These are phyloP conservation scores for Fusarium anguioides DNA, from an alignment of 2,329 filamentous ascomycete species.

Conservation along the genomic window DNA sequence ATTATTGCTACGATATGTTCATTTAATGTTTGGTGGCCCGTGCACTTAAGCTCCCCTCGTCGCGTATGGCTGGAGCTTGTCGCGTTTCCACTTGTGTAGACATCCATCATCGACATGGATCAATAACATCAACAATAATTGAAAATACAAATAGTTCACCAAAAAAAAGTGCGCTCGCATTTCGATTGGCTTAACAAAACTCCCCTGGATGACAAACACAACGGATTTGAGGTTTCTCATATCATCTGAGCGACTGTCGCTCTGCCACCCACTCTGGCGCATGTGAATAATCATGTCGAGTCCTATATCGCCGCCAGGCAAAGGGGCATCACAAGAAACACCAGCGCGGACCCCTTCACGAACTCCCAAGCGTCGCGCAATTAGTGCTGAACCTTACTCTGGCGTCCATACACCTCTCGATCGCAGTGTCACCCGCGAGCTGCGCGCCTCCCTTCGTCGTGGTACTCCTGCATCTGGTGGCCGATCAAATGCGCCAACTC, in stretches of 20 bases:
- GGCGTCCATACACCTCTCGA: constrained; percentile 58
- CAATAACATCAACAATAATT: constrained; percentile 26
- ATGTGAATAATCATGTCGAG: constrained; percentile 37
- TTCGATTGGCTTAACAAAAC: background rate
- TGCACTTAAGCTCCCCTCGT: constrained; percentile 18
- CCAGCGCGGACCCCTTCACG: constrained; percentile 36
- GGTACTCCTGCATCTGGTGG: constrained; percentile 60
- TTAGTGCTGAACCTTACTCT: constrained; percentile 53
- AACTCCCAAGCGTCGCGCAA: constrained; percentile 47
- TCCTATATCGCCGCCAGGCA: constrained; percentile 22
- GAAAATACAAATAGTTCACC: background rate
- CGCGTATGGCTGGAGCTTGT: constrained; percentile 25
- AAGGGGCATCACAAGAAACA: constrained; percentile 24
- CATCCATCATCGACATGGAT: constrained; percentile 37
- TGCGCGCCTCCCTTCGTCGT: constrained; percentile 53
- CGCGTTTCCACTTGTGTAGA: constrained; percentile 27
- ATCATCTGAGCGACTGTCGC: background rate
- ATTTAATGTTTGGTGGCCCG: constrained; percentile 8
- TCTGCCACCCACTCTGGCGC: constrained; percentile 1
- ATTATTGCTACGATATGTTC: too few relatives aligned
- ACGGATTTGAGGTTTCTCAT: background rate
- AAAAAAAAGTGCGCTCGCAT: background rate
- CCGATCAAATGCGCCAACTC: constrained; percentile 62
- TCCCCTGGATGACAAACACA: background rate
- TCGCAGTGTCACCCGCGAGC: constrained; percentile 50